A percentile compares a stretch with the other conserved stretches of the same genome.
Conservation (phyloP, 768 basidiomycete genomes). For the Tulasnella sp. region DNA sequence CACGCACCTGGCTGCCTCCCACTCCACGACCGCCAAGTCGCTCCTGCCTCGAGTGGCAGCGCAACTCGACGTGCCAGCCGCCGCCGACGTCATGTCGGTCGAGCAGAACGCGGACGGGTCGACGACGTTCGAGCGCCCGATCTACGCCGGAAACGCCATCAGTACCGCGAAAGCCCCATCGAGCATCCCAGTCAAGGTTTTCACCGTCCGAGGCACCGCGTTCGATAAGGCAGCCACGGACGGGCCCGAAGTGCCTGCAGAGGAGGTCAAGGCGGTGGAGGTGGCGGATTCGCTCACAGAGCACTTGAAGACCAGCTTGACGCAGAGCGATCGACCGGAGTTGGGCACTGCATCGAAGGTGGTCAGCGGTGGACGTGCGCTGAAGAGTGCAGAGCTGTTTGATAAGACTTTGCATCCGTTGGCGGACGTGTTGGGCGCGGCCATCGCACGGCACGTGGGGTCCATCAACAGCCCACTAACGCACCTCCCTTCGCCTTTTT, state of each 20-base stretch:
- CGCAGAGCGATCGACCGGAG: conserved; percentile 87
- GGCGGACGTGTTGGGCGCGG: conserved; percentile 89
- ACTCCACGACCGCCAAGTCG: conserved; percentile 86
- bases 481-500: no score
- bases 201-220: conserved; percentile 87
- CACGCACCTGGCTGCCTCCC: conserved; percentile 87
- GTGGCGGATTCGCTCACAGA: conserved; percentile 43
- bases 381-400: conserved; percentile 95
- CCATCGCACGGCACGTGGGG: no score
- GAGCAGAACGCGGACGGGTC: conserved; percentile 53
- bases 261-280: conserved; percentile 51
- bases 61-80: conserved; percentile 73
- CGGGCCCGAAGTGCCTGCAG: conserved; percentile 46
- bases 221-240: conserved; percentile 54
- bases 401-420: conserved; percentile 74
- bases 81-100: conserved; percentile 82
- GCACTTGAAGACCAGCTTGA: conserved; percentile 64
- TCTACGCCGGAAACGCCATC: conserved; percentile 97
- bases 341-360: conserved; percentile 77
- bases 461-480: no score
- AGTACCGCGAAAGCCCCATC: conserved; percentile 74
- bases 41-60: conserved; percentile 89
- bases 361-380: conserved; percentile 88
- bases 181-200: conserved; percentile 78
- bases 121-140: conserved; percentile 84